Evolutionary conservation across 495 filamentous ascomycete genomes (phyloP), one percentile per base, ranked within the genome.

Genomic region (Achaetomiella virescens): DNA sequence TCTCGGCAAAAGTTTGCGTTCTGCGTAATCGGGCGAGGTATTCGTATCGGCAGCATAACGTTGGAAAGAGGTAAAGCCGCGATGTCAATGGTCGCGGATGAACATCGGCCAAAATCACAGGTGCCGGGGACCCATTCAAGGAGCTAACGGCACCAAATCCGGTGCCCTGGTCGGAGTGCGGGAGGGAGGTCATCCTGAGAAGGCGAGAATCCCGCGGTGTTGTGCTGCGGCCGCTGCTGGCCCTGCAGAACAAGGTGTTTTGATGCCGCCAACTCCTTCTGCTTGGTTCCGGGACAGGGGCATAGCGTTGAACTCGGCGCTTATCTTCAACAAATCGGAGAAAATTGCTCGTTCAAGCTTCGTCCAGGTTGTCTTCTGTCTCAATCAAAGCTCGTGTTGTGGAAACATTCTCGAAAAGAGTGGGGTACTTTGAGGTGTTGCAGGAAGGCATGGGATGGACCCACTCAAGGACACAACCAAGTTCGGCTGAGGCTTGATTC

Each of bases 291-390:
- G 27, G 27, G 9, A 9, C 4, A 31, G 27, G 27, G 27, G 27
- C 20, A 21, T 10, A 6, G 12, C 12, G 22, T 15, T 50, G 48
- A 35, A 22, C 37, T 35, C 33, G 14, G 24, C 3, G 1, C n/a
- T 22, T 17, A 14, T 12, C 14, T 36, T 10, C 21, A 58, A 37
- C 58, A 56, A 61, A 64, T 61, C 58, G 61, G 61, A 61, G 58
- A 61, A 54, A 61, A 52, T 45, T 53, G 20, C 29, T 52, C 18
- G 44, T 41, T 54, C 52, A 47, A 47, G 44, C 22, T 33, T 35
- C 9, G 42, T 21, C n/a, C n/a, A n/a, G n/a, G n/a, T n/a, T n/a
- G n/a, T n/a, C n/a, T n/a, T n/a, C n/a, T n/a, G n/a, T n/a, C n/a
- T n/a, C n/a, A n/a, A n/a, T n/a, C n/a, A n/a, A n/a, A n/a, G 29